Evolutionary conservation across 163 green algal species (phyloP).

Genomic region (Scenedesmus sp.): DNA sequence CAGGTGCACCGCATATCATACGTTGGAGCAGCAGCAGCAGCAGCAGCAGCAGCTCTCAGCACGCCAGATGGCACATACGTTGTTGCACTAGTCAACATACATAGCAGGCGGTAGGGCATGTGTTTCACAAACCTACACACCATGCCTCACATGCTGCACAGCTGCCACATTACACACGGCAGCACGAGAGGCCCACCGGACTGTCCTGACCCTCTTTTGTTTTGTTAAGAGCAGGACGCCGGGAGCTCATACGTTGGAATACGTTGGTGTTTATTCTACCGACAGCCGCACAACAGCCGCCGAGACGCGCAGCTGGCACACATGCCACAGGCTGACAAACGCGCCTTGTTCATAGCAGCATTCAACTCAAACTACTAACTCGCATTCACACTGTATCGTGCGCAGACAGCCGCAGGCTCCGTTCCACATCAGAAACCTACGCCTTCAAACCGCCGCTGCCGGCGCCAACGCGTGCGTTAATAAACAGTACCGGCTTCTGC

Average conservation of each 20-base stretch:
- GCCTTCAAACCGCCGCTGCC: not conserved
- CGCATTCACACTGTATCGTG: not conserved
- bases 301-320: no score
- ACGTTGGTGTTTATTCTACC: not conserved
- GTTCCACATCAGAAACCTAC: not conserved
- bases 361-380: not conserved
- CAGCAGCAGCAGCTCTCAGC: no score
- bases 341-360: not conserved
- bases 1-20: not conserved
- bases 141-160: no score
- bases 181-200: no score
- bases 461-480: no score
- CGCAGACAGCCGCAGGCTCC: not conserved
- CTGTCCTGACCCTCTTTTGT: not conserved
- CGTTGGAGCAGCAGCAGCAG: no score
- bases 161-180: not conserved
- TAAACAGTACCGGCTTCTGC: no score
- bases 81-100: no score
- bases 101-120: no score
- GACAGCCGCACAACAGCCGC: not conserved
- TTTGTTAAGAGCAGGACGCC: not conserved
- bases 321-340: not conserved
- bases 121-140: no score
- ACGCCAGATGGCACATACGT: no score
- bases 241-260: not conserved